Evolutionary conservation across 352 stramenopile species (phyloP).

Genomic region (Globisporangium barbulae): DNA sequence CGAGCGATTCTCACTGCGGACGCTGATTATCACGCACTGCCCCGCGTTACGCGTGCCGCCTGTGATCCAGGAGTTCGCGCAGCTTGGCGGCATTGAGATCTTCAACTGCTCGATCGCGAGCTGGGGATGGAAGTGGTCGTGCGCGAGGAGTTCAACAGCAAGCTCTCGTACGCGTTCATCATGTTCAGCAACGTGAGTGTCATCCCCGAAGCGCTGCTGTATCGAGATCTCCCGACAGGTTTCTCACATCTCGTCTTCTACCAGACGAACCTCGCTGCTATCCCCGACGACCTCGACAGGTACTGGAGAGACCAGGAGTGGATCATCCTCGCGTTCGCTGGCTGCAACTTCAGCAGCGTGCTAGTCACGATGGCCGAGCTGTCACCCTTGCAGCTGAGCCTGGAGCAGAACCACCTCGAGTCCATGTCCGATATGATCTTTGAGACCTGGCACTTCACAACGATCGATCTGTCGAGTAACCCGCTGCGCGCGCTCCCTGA

Average conservation of each 20-base stretch:
- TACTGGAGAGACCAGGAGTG: background rate
- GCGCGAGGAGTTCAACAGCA: background rate
- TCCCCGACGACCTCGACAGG: background rate
- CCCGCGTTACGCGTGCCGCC: constrained; percentile 10
- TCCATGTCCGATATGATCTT: constrained; percentile 49
- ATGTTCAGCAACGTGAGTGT: constrained; percentile 1
- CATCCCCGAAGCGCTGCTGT: background rate
- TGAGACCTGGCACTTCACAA: constrained; percentile 50
- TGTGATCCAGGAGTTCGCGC: constrained; percentile 12
- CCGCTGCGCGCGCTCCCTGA: constrained; percentile 28
- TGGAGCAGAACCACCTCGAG: background rate
- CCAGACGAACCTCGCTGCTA: background rate
- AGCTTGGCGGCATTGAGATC: constrained; percentile 8
- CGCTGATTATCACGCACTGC: constrained; percentile 18
- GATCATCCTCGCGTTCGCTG: background rate
- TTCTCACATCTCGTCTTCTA: background rate
- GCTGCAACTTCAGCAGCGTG: constrained; percentile 24
- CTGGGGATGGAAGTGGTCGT: background rate
- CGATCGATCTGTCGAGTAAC: constrained; percentile 41
- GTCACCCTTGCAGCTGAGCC: constrained; percentile 31
- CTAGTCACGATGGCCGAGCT: constrained; percentile 44
- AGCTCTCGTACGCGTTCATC: constrained; percentile 1
- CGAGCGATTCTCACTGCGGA: constrained; percentile 2
- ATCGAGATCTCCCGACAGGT: background rate
- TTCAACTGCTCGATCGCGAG: constrained; percentile 5